Conservation (phyloP, 2,329 filamentous ascomycete genomes). For the Aspergillus vadensis region DNA sequence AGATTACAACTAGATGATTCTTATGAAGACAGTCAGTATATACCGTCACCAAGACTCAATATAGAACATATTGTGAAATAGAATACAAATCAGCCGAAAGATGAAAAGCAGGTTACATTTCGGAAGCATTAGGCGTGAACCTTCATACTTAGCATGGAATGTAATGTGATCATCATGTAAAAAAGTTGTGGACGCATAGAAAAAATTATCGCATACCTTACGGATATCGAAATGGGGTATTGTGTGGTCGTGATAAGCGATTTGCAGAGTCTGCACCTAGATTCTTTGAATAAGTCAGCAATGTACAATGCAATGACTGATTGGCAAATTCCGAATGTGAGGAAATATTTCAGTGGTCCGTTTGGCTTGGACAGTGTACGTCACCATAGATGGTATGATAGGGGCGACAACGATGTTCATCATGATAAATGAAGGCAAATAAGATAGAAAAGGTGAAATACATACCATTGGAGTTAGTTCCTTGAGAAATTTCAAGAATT, state of each 20-base stretch:
- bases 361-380: constrained; percentile 64
- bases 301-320: constrained; percentile 14
- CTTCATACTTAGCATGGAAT: constrained; percentile 68
- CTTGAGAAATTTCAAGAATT: constrained; percentile 3
- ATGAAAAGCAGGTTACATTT: constrained; percentile 64
- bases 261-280: not conserved
- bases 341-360: constrained; percentile 55
- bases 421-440: constrained; percentile 40
- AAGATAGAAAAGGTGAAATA: constrained; percentile 14
- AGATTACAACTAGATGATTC: constrained; percentile 21
- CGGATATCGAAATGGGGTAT: not conserved
- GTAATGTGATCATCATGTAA: constrained; percentile 56
- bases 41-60: constrained; percentile 25
- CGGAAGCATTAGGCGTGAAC: constrained; percentile 55
- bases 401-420: constrained; percentile 66
- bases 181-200: constrained; percentile 14
- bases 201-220: constrained; percentile 26
- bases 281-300: constrained; percentile 31
- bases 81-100: constrained; percentile 59
- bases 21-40: constrained; percentile 33
- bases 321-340: constrained; percentile 14
- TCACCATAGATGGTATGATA: constrained; percentile 64
- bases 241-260: not conserved
- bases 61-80: constrained; percentile 23
- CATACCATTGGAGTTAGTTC: constrained; percentile 31